phyloP scores from a whole-genome alignment of 805 yeast genomes.

The Yueomyces sp. region DNA sequence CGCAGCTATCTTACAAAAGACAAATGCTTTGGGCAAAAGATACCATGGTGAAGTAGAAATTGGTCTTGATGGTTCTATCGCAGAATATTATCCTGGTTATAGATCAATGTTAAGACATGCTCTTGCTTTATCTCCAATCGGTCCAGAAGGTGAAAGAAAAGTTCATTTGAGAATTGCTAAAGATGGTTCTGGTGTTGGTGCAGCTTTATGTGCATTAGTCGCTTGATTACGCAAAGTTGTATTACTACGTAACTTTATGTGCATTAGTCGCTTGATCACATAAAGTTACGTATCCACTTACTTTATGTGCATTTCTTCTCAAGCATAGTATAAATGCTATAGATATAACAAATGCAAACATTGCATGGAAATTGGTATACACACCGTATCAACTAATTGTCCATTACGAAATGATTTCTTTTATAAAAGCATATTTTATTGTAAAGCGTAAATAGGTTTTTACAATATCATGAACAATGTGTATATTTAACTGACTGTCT shows the following conservation, averaged over 20 bases:
- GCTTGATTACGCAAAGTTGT: slow-evolving; percentile 10
- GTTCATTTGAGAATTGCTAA: slow-evolving; percentile 70
- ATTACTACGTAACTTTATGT: slow-evolving; percentile 61
- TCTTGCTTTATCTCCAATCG: slow-evolving; percentile 52
- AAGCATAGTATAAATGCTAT: too few relatives aligned
- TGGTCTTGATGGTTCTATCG: slow-evolving; percentile 93
- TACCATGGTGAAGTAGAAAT: slow-evolving; percentile 71
- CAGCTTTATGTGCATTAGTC: slow-evolving; percentile 74
- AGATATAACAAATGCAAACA: too few relatives aligned
- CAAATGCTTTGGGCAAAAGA: slow-evolving; percentile 42
- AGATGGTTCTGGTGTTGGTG: slow-evolving; percentile 96
- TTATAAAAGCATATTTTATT: too few relatives aligned
- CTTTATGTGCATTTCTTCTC: slow-evolving; percentile 55
- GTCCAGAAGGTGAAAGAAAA: slow-evolving; percentile 61
- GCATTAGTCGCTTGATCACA: slow-evolving; percentile 34
- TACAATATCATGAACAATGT: too few relatives aligned
- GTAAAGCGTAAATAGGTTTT: too few relatives aligned
- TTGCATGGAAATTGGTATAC: too few relatives aligned
- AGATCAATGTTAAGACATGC: slow-evolving; percentile 73
- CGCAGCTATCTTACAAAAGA: slow-evolving; percentile 63
- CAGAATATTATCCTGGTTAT: slow-evolving; percentile 88
- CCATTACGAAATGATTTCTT: too few relatives aligned
- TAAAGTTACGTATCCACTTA: too few relatives aligned
- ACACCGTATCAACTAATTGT: too few relatives aligned
- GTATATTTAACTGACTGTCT: too few relatives aligned